Evolutionary conservation across 495 filamentous ascomycete species (phyloP), one percentile per base, ranked within the genome.

Genomic region (Rostrohypoxylon terebratum): DNA sequence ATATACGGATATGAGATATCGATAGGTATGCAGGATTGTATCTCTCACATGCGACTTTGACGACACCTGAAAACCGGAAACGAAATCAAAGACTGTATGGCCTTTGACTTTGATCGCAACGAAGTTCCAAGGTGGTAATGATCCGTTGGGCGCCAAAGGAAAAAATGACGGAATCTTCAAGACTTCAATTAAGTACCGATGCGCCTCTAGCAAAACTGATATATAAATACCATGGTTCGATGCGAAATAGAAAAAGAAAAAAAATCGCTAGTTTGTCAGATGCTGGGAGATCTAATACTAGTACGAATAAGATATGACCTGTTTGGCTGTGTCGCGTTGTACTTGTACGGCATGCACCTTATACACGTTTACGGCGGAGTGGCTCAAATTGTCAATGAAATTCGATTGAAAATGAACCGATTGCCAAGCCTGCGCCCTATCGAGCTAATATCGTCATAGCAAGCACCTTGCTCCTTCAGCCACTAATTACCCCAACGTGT

Each of bases 401-500:
- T 48, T 34, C n/a, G 21, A 31, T 47, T 47, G 36, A 9, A 36
- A 63, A 25, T 57, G 34, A 38, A 57, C 57, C 50, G 59, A 60
- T 66, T 66, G 33, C 34, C 38, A 14, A 14, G 13, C 14, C 38
- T 13, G 13, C 10, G 28, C 4, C 53, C 31, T 20, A 38, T 36
- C 21, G 31, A 31, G 31, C 51, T 34, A 66, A 54, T 45, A 63
- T 62, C 28, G 66, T 62, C 51, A 57, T 34, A 21, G 53, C 59
- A 63, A 66, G 59, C 21, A 74, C 59, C 67, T 50, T 59, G 64
- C 34, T 8, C 55, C n/a, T 59, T 67, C 68, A 71, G 68, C 72
- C 72, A 75, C 72, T 75, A 47, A 75, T 60, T 68, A 45, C 68
- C 68, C 66, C 47, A 75, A 75, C 72, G 72, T 75, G 72, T 61